A percentile compares a stretch with the other conserved stretches of the same genome.
Conservation (phyloP, 306 rosid genomes). For the Sechiopsis laciniata region DNA sequence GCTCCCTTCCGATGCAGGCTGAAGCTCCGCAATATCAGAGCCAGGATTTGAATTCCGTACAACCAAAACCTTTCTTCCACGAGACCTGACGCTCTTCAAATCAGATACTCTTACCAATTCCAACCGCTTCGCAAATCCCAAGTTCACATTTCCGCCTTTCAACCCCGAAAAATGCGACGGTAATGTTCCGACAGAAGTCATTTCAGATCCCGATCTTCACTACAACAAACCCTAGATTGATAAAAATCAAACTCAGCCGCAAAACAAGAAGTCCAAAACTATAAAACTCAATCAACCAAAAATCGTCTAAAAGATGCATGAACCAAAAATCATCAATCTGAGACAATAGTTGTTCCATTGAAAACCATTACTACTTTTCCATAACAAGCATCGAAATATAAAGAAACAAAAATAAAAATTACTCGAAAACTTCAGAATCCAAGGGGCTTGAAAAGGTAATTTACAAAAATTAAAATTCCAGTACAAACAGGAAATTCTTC, state of each 20-base stretch:
- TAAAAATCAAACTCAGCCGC: conserved; percentile 11
- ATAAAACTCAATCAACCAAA: background rate
- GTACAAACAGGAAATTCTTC: background rate
- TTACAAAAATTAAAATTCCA: background rate
- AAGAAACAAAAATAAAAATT: background rate
- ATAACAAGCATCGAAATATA: background rate
- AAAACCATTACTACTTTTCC: conserved; percentile 14
- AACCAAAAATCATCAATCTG: background rate
- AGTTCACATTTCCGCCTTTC: conserved; percentile 52
- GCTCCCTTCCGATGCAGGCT: conserved; percentile 81
- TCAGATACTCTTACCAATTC: conserved; percentile 71
- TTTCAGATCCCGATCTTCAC: conserved; percentile 39
- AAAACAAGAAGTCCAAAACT: background rate
- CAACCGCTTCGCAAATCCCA: conserved; percentile 61
- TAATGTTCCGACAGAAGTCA: conserved; percentile 75
- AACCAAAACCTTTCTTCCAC: conserved; percentile 51
- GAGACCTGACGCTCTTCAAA: conserved; percentile 44
- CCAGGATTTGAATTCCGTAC: conserved; percentile 65
- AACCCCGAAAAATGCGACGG: conserved; percentile 58
- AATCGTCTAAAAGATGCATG: background rate
- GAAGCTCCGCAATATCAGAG: conserved; percentile 70
- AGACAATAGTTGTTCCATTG: background rate
- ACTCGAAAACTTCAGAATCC: background rate
- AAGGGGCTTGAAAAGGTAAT: background rate
- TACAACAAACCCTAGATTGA: conserved; percentile 27